Conservation (phyloP, 2,329 filamentous ascomycete genomes). For the Emmonsiellopsis sp. region DNA sequence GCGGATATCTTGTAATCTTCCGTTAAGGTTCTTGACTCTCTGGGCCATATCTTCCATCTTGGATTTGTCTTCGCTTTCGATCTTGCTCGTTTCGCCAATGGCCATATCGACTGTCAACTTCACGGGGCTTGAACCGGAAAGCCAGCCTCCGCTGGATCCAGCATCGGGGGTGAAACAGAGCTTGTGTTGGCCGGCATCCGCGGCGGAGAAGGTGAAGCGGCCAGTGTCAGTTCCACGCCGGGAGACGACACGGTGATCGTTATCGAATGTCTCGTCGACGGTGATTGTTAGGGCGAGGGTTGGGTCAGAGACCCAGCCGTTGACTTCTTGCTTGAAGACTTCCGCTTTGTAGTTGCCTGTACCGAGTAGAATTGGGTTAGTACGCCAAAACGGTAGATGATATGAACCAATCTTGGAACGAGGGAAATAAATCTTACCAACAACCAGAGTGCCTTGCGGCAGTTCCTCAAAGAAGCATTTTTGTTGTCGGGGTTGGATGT, state of each 20-base stretch:
- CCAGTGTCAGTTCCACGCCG: slow-evolving; percentile 68
- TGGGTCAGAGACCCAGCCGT: slow-evolving; percentile 61
- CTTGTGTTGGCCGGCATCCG: slow-evolving; percentile 89
- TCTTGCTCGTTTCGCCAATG: slow-evolving; percentile 87
- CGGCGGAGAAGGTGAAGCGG: slow-evolving; percentile 90
- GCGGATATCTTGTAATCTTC: slow-evolving; percentile 74
- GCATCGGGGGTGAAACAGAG: slow-evolving; percentile 87
- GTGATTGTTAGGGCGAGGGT: slow-evolving; percentile 79
- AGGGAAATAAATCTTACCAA: slow-evolving; percentile 43
- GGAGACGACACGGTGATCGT: slow-evolving; percentile 89
- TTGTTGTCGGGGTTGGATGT: slow-evolving; percentile 71
- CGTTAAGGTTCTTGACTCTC: slow-evolving; percentile 83
- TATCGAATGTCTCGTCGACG: slow-evolving; percentile 94
- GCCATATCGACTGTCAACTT: slow-evolving; percentile 80
- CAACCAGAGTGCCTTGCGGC: slow-evolving; percentile 92
- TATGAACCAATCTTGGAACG: neutral
- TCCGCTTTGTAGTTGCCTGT: slow-evolving; percentile 75
- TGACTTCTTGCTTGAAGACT: slow-evolving; percentile 64
- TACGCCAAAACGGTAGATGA: neutral
- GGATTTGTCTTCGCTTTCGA: slow-evolving; percentile 85
- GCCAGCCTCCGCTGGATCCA: slow-evolving; percentile 59
- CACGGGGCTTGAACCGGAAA: slow-evolving; percentile 66
- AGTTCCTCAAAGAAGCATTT: slow-evolving; percentile 99
- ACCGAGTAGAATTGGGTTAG: slow-evolving; percentile 2
- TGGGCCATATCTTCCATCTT: slow-evolving; percentile 85